These are phyloP conservation scores for Penicillium sp. DNA, from an alignment of 2,329 filamentous ascomycete genomes.

Conservation along the genomic window DNA sequence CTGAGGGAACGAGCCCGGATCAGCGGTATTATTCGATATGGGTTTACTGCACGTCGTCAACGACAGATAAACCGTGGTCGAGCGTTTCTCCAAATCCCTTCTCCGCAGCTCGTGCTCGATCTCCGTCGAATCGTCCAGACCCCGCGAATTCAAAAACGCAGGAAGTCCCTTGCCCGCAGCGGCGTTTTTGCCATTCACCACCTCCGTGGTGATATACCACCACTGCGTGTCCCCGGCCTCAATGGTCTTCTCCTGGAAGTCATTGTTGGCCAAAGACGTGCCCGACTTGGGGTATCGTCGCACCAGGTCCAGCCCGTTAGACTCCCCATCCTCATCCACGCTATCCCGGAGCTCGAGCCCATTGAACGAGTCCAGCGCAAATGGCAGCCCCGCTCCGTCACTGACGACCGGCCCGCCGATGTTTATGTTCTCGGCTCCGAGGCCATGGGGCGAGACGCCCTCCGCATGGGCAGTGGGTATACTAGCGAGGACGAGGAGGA, in stretches of 20 bases:
- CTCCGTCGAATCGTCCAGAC: constrained; percentile 14
- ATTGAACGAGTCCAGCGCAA: constrained; percentile 30
- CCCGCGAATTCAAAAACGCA: constrained; percentile 25
- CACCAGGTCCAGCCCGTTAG: constrained; percentile 48
- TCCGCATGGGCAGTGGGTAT: constrained; percentile 63
- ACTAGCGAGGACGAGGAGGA: constrained; percentile 58
- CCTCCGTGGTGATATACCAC: constrained; percentile 62
- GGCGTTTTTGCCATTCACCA: constrained; percentile 50
- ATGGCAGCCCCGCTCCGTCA: constrained; percentile 28
- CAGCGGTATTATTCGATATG: constrained; percentile 48
- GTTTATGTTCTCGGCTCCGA: constrained; percentile 49
- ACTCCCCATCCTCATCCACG: constrained; percentile 30
- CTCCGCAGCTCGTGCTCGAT: constrained; percentile 16
- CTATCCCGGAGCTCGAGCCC: constrained; percentile 32
- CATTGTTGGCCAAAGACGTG: constrained; percentile 63
- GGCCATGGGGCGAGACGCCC: constrained; percentile 50
- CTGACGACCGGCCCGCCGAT: constrained; percentile 33
- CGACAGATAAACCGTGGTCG: constrained; percentile 69
- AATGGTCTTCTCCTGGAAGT: constrained; percentile 59
- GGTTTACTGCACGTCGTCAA: constrained; percentile 86
- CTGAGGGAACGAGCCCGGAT: constrained; percentile 59
- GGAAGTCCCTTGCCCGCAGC: constrained; percentile 34
- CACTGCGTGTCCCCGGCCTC: constrained; percentile 60
- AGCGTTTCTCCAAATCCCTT: constrained; percentile 27
- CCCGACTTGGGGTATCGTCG: constrained; percentile 54